Evolutionary conservation across 148 eudicot genomes (phyloP).

Genomic region (Bassia scoparia): DNA sequence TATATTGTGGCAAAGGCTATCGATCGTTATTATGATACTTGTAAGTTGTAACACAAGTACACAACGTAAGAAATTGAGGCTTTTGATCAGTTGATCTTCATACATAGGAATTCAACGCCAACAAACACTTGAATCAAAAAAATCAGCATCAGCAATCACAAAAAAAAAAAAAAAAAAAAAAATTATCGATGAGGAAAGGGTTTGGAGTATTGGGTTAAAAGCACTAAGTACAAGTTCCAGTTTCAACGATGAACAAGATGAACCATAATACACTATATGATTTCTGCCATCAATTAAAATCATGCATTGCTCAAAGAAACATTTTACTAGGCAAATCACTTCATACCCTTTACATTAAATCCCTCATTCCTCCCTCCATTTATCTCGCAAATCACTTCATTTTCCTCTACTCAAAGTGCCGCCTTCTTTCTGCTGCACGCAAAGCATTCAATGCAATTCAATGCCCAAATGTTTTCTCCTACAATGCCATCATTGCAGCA

Average conservation of each 20-base stretch:
- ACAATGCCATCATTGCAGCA: conserved; percentile 59
- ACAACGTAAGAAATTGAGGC: too few relatives aligned
- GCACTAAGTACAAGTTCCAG: too few relatives aligned
- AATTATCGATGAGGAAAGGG: too few relatives aligned
- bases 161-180: too few relatives aligned
- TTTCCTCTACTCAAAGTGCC: conserved; percentile 75
- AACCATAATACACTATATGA: conserved; percentile 36
- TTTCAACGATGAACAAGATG: conserved; percentile 35
- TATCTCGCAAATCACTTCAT: conserved; percentile 79
- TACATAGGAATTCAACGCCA: too few relatives aligned
- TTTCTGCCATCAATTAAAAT: conserved; percentile 42
- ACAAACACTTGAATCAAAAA: too few relatives aligned
- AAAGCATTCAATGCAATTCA: conserved; percentile 38
- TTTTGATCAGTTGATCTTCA: too few relatives aligned
- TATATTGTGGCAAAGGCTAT: too few relatives aligned
- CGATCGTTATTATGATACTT: too few relatives aligned
- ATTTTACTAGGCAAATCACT: conserved; percentile 54
- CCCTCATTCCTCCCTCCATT: conserved; percentile 45
- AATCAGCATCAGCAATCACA: too few relatives aligned
- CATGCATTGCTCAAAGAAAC: conserved; percentile 51
- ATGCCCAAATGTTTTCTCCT: conserved; percentile 71
- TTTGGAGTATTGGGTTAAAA: too few relatives aligned
- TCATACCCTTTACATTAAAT: conserved; percentile 56
- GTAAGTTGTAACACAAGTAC: too few relatives aligned
- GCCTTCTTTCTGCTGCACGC: conserved; percentile 49